Percentiles rank a stretch among this genome's conserved stretches.
phyloP scores from a whole-genome alignment of 352 stramenopile genomes.

The Globisporangium emineosum region DNA sequence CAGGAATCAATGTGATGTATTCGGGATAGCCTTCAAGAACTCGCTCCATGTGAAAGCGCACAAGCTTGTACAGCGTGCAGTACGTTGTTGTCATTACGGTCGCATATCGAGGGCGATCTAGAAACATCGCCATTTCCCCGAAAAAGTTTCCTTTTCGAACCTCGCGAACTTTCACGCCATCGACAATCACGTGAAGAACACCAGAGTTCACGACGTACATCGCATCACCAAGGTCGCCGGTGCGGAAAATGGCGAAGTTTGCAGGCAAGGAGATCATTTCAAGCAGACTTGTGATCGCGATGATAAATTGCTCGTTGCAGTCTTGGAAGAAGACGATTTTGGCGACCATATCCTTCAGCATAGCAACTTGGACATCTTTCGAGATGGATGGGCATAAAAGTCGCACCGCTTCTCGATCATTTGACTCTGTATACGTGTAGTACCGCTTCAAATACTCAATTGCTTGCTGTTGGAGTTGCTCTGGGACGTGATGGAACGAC shows the following conservation, averaged over 20 bases:
- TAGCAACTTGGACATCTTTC: constrained; percentile 58
- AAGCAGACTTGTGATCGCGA: constrained; percentile 58
- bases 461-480: constrained; percentile 42
- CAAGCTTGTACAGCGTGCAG: constrained; percentile 61
- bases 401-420: constrained; percentile 57
- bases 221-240: constrained; percentile 47
- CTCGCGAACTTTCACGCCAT: constrained; percentile 59
- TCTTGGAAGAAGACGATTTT: constrained; percentile 57
- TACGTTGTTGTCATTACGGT: constrained; percentile 57
- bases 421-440: constrained; percentile 62
- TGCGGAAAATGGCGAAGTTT: constrained; percentile 43
- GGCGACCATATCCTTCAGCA: constrained; percentile 58
- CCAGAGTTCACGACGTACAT: constrained; percentile 74
- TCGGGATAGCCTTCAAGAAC: constrained; percentile 56
- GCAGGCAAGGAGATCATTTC: constrained; percentile 62
- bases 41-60: constrained; percentile 48
- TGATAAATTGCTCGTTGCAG: constrained; percentile 62
- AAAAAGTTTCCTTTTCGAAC: constrained; percentile 61
- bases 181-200: constrained; percentile 55
- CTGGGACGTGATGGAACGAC: constrained; percentile 57
- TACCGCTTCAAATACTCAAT: constrained; percentile 58
- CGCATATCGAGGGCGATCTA: constrained; percentile 45
- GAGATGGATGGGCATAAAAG: constrained; percentile 60
- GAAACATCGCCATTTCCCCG: constrained; percentile 61
- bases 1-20: constrained; percentile 34